phyloP scores from a whole-genome alignment of 345 rosid genomes.

The Syzygium aromaticum region DNA sequence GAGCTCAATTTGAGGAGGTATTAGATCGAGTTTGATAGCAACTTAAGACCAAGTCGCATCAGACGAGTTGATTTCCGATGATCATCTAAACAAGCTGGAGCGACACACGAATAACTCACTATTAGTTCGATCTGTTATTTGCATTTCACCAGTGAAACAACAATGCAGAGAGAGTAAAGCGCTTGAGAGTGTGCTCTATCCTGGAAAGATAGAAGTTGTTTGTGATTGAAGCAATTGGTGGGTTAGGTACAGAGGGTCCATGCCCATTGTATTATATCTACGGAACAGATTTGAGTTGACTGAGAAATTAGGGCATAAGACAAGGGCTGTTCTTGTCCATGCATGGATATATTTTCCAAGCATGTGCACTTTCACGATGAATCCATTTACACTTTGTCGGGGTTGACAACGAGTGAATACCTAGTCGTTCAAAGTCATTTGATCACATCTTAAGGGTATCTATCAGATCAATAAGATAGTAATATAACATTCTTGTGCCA shows the following conservation, averaged over 20 bases:
- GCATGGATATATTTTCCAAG: not conserved
- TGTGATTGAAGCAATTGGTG: not conserved
- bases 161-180: not conserved
- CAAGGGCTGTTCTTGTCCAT: not conserved
- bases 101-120: not conserved
- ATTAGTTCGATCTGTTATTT: not conserved
- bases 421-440: no score
- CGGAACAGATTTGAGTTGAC: not conserved
- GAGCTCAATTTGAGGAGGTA: not conserved
- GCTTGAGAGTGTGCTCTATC: not conserved
- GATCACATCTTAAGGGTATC: no score
- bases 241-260: not conserved
- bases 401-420: not conserved
- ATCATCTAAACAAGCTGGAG: not conserved
- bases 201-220: not conserved
- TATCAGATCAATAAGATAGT: no score
- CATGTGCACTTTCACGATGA: not conserved
- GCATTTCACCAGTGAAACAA: not conserved
- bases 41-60: not conserved
- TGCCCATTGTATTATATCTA: no score
- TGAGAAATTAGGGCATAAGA: not conserved
- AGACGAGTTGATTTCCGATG: not conserved
- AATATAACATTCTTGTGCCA: no score
- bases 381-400: not conserved
- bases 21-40: not conserved